Evolutionary conservation across 1,139 yeast genomes (phyloP).

Genomic region (Taiozyma sp.): DNA sequence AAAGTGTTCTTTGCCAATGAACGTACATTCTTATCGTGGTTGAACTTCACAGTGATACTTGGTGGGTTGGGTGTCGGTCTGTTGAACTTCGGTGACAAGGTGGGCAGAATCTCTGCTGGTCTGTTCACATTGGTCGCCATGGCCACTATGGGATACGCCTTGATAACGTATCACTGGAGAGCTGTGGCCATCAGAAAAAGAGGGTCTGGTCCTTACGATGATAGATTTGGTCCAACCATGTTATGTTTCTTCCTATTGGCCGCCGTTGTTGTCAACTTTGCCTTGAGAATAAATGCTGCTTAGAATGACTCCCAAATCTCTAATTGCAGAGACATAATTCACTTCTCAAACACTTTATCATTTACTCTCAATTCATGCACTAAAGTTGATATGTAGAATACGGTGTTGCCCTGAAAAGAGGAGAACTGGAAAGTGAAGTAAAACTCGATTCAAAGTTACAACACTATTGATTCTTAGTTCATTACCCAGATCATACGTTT

Average conservation of each 20-base stretch:
- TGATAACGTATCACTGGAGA: conserved; percentile 97
- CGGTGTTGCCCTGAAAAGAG: no score
- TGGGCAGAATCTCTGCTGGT: conserved; percentile 91
- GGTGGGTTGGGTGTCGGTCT: conserved; percentile 97
- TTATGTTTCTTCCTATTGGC: conserved; percentile 86
- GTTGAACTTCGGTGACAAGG: conserved; percentile 90
- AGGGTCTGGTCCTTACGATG: conserved; percentile 98
- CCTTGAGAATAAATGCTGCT: conserved; percentile 47
- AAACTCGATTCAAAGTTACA: no score
- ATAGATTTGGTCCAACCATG: conserved; percentile 98
- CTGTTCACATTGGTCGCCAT: conserved; percentile 90
- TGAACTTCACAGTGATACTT: conserved; percentile 92
- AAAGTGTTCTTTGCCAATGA: conserved; percentile 98
- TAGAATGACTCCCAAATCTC: neutral
- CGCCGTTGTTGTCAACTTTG: conserved; percentile 89
- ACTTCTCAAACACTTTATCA: neutral
- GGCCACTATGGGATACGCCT: conserved; percentile 96
- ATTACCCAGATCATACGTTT: no score
- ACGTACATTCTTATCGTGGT: conserved; percentile 97
- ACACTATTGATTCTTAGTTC: no score
- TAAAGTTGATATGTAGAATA: neutral
- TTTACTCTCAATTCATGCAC: neutral
- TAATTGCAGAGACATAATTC: neutral
- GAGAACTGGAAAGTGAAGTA: no score
- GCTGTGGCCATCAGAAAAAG: conserved; percentile 97